Evolutionary conservation across 345 rosid species (phyloP), one percentile per base, ranked within the genome.

Genomic region (Eucalyptus erythrocorys): DNA sequence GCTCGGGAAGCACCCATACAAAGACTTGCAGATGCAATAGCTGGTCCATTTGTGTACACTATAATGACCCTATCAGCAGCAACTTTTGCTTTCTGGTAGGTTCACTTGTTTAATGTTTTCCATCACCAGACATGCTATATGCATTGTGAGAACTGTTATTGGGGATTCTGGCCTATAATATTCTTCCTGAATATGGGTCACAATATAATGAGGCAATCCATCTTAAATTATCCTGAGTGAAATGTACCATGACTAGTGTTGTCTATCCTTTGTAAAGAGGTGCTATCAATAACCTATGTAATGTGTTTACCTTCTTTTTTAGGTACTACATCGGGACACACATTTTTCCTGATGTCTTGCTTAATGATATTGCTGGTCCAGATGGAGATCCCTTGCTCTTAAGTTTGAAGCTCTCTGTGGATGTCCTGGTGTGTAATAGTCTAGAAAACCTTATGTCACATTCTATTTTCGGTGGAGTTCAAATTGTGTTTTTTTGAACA

Each of bases 1-100:
- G 98, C 98, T 71, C 94, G 90, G 92, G 99, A 96, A 92, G 99
- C 99, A 59, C 99, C 99, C 88, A 94, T 96, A 88, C 99, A 97
- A 90, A 93, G 99, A 91, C 95, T 97, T 89, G 99, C 98, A 90
- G 99, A 97, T 91, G 94, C 96, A 26, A 95, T 97, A 91, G 98
- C 99, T 85, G 99, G 99, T 82, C 99, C 99, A 27, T 97, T 97
- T 92, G 98, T 97, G 47, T 97, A 94, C 89, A 94, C 95, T 76
- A 90, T 96, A 90, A 96, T 96, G 97, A 92, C 96, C 88, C 90
- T 96, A 76, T 96, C 99, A 85, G 98, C 97, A 55, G 95, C 92
- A 89, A 97, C 99, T 16, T 96, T 97, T 95, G 94, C 96, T 85
- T 97, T 97, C 89, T 97, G 99, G 98, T 96, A 94, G 87, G 91